Conservation (phyloP, 1,284 basidiomycete genomes). For the Tilletia horrida region DNA sequence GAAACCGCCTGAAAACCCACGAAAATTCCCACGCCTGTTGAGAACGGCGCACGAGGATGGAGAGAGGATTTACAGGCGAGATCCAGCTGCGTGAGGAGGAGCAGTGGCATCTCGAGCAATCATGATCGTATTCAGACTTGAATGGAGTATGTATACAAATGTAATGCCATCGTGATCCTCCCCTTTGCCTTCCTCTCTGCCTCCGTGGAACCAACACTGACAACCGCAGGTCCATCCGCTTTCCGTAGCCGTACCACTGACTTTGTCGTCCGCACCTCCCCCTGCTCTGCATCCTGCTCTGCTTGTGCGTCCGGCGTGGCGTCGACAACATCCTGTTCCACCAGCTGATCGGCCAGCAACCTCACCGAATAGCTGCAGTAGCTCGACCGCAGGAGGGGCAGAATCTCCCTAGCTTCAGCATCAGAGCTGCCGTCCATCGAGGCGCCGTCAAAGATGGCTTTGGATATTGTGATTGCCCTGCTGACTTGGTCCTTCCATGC, state of each 20-base stretch:
- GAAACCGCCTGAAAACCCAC: too few relatives aligned
- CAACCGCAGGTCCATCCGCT: too few relatives aligned
- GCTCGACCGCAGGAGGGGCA: constrained; percentile 7
- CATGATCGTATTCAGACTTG: background rate
- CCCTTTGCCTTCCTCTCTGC: constrained; percentile 5
- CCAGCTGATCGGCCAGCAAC: background rate
- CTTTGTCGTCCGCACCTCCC: background rate
- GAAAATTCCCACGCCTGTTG: too few relatives aligned
- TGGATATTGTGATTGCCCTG: background rate
- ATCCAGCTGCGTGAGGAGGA: too few relatives aligned
- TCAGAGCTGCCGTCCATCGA: background rate
- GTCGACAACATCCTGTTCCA: background rate
- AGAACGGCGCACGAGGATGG: too few relatives aligned
- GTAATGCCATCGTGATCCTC: constrained; percentile 8
- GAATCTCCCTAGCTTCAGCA: background rate
- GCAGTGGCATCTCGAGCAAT: too few relatives aligned
- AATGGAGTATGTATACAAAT: constrained; percentile 11
- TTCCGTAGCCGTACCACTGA: too few relatives aligned
- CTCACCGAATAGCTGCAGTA: background rate
- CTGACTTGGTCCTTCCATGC: constrained; percentile 7
- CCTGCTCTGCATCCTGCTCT: background rate
- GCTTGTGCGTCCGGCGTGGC: background rate
- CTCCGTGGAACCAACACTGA: background rate
- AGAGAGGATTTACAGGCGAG: too few relatives aligned
- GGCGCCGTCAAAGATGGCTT: background rate